Conservation (phyloP, 257 asterid species). For the Lithospermum erythrorhizon region DNA sequence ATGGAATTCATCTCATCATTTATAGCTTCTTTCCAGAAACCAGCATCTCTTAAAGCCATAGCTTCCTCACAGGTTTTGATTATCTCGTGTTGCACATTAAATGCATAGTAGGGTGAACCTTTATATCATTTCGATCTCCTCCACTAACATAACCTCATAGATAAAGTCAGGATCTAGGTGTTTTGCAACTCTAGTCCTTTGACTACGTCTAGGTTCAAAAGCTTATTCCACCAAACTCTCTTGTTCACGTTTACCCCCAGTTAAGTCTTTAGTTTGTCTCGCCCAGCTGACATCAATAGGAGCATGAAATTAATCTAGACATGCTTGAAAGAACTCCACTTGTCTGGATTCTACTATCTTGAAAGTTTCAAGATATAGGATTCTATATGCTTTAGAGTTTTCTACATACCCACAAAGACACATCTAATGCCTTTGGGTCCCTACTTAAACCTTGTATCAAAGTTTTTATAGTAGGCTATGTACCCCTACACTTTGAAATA, state of each 20-base stretch:
- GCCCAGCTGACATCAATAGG: no score
- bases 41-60: no score
- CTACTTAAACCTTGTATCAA: no score
- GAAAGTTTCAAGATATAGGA: neutral
- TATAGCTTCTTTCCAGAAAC: no score
- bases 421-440: constrained; percentile 1
- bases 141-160: no score
- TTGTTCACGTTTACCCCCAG: neutral
- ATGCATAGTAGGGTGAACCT: no score
- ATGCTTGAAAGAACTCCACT: constrained; percentile 10
- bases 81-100: neutral
- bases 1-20: no score
- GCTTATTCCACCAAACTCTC: neutral
- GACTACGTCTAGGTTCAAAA: neutral
- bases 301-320: neutral
- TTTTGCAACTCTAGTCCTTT: no score
- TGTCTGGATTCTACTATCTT: constrained; percentile 9
- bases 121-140: neutral
- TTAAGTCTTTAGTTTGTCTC: neutral
- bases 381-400: constrained; percentile 4
- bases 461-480: no score
- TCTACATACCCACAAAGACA: constrained; percentile 12
- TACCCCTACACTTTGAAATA: no score
- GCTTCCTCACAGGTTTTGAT: neutral
- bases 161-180: no score